Base-by-base conservation (phyloP, 352 stramenopile species). In the Phytophthora syringae region DNA sequence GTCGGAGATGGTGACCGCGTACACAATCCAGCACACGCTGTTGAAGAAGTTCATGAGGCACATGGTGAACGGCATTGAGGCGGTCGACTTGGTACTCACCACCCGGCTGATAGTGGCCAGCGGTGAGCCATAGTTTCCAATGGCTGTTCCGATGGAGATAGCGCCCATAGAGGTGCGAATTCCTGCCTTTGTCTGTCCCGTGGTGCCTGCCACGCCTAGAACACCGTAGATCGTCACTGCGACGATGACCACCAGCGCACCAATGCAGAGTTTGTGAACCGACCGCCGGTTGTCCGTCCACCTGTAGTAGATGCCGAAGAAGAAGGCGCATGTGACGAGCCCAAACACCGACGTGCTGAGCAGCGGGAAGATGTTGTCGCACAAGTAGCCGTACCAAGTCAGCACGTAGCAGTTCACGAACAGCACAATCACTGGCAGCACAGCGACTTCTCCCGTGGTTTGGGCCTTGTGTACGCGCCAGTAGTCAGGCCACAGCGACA, bases 121-220 rank as follows among this genome's bases (percentile, higher is more conserved):
- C 2, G 77, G 80, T 0, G 82, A 89, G n/a, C 72, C 69, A 45
- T 86, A 90, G 40, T 88, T 67, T 11, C 83, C 25, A 9, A 82
- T 61, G 18, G 72, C 84, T 1, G 72, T 77, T 0, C 54, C 71
- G 21, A 84, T 81, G 11, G 66, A 73, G 22, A 82, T 67, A 59
- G 70, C 82, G 9, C 79, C 79, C 18, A 86, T 52, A 3, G 59
- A 50, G 13, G 69, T 70, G 7, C 64, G 65, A 1, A 73, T 59
- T 2, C 61, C 67, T 10, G 70, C 34, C 0, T 72, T 11, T 0
- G 65, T 66, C 48, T 84, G 64, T 0, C 61, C 49, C 0, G 60
- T 70, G 5, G 70, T 27, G 7, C 70, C 73, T 16, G 39, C 54
- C 12, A 74, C 45, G 9, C 55, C 73, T 13, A 82, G 52, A 4